phyloP scores from a whole-genome alignment of 2,329 filamentous ascomycete species.

The Cladosporium sp. region DNA sequence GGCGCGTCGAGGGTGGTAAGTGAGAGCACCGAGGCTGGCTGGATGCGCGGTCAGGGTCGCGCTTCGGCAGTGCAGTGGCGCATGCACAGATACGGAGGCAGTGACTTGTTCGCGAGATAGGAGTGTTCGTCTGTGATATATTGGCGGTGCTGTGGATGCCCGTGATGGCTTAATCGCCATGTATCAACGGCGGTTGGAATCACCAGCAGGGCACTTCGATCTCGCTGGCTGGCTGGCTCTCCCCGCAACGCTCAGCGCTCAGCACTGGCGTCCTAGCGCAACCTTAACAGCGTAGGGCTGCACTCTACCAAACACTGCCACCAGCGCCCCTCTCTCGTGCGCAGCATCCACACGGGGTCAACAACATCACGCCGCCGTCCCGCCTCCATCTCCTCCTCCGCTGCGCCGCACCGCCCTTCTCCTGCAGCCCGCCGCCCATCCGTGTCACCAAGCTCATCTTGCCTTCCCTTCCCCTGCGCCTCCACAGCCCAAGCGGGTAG shows the following conservation, averaged over 20 bases:
- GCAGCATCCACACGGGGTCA: neutral
- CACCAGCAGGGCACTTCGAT: neutral
- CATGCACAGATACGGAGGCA: neutral
- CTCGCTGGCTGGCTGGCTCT: neutral
- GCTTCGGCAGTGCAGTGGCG: neutral
- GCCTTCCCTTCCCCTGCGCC: constrained; percentile 1
- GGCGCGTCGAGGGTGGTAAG: neutral
- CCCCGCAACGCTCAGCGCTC: neutral
- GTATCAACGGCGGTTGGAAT: neutral
- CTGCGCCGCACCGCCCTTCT: neutral
- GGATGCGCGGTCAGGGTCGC: neutral
- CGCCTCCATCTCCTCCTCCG: neutral
- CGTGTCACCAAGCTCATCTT: neutral
- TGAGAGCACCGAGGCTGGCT: neutral
- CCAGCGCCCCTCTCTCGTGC: neutral
- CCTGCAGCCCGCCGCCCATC: neutral
- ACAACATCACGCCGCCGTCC: neutral
- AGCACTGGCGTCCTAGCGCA: neutral
- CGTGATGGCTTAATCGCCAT: neutral
- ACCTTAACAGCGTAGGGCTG: neutral
- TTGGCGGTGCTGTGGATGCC: neutral
- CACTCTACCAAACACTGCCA: neutral
- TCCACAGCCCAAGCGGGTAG: neutral
- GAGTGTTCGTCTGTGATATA: neutral
- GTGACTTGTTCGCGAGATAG: too few relatives aligned